Conservation (phyloP, 768 basidiomycete species). For the Clathrus columnatus region DNA sequence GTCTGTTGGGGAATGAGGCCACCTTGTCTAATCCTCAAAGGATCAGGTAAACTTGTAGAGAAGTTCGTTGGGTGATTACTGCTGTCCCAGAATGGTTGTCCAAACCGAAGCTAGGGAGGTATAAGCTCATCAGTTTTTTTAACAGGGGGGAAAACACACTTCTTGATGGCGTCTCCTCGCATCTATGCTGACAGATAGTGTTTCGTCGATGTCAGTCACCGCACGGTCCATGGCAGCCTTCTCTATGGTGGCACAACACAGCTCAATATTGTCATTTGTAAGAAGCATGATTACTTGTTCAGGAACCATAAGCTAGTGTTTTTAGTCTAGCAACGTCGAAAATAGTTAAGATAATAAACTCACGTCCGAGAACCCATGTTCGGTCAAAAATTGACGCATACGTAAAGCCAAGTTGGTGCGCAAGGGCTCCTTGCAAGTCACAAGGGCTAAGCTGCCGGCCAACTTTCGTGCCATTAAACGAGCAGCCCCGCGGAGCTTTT, state of each 20-base stretch:
- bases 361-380: slow-evolving; percentile 87
- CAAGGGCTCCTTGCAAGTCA: slow-evolving; percentile 96
- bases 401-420: slow-evolving; percentile 87
- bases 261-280: slow-evolving; percentile 86
- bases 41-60: slow-evolving; percentile 71
- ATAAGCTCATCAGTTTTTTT: not conserved
- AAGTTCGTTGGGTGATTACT: slow-evolving; percentile 63
- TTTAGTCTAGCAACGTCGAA: not conserved
- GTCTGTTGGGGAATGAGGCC: slow-evolving; percentile 79
- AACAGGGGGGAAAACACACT: slow-evolving; percentile 30
- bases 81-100: slow-evolving; percentile 86
- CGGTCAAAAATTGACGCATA: slow-evolving; percentile 70
- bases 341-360: slow-evolving; percentile 12
- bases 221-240: slow-evolving; percentile 97
- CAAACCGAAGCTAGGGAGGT: slow-evolving; percentile 44
- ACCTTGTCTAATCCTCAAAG: slow-evolving; percentile 71
- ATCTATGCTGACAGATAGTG: slow-evolving; percentile 74
- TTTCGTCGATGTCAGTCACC: slow-evolving; percentile 86
- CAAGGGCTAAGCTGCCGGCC: slow-evolving; percentile 90
- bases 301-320: slow-evolving; percentile 53
- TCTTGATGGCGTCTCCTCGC: slow-evolving; percentile 81
- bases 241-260: slow-evolving; percentile 90
- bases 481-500: slow-evolving; percentile 83
- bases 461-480: slow-evolving; percentile 96
- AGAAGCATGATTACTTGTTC: slow-evolving; percentile 74